Evolutionary conservation across 345 rosid genomes (phyloP).

Genomic region (Viola odorata): DNA sequence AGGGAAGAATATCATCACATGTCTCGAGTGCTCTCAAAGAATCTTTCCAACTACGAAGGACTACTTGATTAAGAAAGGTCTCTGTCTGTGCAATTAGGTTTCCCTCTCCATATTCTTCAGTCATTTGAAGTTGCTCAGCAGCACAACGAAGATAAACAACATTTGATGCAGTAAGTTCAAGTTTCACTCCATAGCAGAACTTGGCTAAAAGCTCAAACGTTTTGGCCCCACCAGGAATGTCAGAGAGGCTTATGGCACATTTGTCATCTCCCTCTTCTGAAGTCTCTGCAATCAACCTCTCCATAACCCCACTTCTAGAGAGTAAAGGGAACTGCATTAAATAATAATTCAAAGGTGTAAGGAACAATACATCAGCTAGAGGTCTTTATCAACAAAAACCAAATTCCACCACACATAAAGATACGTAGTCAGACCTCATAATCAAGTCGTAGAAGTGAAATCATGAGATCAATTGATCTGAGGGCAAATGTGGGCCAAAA

Average conservation of each 20-base stretch:
- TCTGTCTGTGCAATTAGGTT: constrained; percentile 76
- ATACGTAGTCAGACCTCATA: no score
- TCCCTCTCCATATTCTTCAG: constrained; percentile 90
- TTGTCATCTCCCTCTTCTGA: constrained; percentile 70
- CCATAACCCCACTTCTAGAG: constrained; percentile 92
- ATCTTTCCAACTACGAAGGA: constrained; percentile 87
- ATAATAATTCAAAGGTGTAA: constrained; percentile 5
- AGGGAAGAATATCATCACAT: constrained; percentile 58
- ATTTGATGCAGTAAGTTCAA: constrained; percentile 85
- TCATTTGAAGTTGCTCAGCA: constrained; percentile 86
- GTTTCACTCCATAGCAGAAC: constrained; percentile 98
- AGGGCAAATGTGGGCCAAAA: no score
- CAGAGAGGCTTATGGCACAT: constrained; percentile 48
- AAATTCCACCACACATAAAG: background rate
- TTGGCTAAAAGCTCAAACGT: constrained; percentile 93
- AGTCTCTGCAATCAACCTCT: constrained; percentile 72
- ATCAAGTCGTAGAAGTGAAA: no score
- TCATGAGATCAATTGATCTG: no score
- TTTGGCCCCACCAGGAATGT: constrained; percentile 82
- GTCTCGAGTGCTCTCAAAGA: constrained; percentile 75
- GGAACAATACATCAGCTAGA: constrained; percentile 6
- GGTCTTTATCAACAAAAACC: constrained; percentile 2
- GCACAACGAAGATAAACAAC: constrained; percentile 78
- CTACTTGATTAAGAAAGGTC: constrained; percentile 79
- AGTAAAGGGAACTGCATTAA: constrained; percentile 84